Conservation (phyloP, 2,329 filamentous ascomycete genomes). For the Fusarium setosum region DNA sequence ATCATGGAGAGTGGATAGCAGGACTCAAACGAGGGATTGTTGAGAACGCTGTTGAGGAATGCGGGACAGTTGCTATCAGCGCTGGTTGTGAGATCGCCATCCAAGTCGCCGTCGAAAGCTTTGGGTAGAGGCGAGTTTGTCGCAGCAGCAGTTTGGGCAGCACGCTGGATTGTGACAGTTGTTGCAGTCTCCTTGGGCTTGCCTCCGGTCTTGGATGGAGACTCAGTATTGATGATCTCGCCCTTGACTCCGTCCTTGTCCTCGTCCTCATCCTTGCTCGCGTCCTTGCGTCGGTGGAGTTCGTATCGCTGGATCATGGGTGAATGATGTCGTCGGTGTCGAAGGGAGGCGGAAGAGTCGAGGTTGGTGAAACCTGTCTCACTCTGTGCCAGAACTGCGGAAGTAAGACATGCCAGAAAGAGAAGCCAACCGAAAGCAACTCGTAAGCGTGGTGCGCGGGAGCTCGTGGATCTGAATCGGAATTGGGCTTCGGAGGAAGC, state of each 20-base stretch:
- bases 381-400: conserved; percentile 28
- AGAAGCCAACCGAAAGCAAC: conserved; percentile 27
- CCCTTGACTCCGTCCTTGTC: conserved; percentile 15
- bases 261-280: conserved; percentile 26
- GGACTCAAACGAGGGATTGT: conserved; percentile 72
- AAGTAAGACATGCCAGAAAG: conserved; percentile 38
- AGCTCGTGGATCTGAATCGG: conserved; percentile 5
- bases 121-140: conserved; percentile 63
- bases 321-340: conserved; percentile 17
- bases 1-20: conserved; percentile 90
- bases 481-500: neutral
- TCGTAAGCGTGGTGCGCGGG: conserved; percentile 23
- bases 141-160: conserved; percentile 33
- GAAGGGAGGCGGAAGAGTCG: conserved; percentile 30
- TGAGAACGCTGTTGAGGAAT: conserved; percentile 77
- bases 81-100: conserved; percentile 68
- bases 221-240: conserved; percentile 26
- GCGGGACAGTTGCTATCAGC: conserved; percentile 66
- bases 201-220: conserved; percentile 25
- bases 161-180: conserved; percentile 39
- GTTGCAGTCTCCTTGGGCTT: conserved; percentile 29
- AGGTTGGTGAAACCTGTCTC: no score
- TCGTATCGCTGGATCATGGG: conserved; percentile 14
- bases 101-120: conserved; percentile 73
- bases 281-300: conserved; percentile 26